Base-by-base conservation (phyloP, 202 grass and related monocot species). In the Schoenoplectus tabernaemontani region DNA sequence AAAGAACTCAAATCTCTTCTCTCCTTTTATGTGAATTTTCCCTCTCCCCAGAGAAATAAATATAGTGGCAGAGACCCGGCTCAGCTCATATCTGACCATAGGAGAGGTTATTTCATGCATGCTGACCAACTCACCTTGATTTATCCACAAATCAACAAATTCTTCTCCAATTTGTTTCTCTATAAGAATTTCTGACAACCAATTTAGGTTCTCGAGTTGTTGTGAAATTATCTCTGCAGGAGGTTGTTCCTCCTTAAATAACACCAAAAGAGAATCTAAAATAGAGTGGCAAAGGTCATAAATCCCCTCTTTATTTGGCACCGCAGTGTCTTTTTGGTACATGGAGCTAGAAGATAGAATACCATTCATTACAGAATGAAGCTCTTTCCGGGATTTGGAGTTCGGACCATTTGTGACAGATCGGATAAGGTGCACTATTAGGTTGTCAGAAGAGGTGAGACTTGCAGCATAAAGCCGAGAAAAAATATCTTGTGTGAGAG, bases 101-200 rank as follows among this genome's bases (percentile, higher is more conserved):
- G 94, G 91, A 20, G 94, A 97, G 5, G 84, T 61, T 33, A 7
- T 81, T 37, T 84, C 70, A 57, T 90, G 87, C 83, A 97, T 87
- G 17, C 51, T 79, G 30, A 80, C 17, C 4, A 97, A 84, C n/a
- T 54, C 88, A 46, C 85, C 82, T 83, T 93, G 80, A 28, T 84
- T 81, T n/a, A 83, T 85, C 91, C 94, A 97, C 77, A 89, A 5
- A 56, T 82, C 78, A 3, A 90, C 78, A 85, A 97, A 97, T 38
- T 92, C 91, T 80, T 97, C 91, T 57, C 79, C 91, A 83, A 92
- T 92, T 57, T 92, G 91, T 80, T 81, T 90, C 64, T 93, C 86
- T 81, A 93, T 87, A 11, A 97, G 83, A 84, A 97, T 88, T 80
- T 87, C 84, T 30, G 89, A 80, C 84, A 92, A 47, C 91, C 94